phyloP scores from a whole-genome alignment of 768 basidiomycete genomes.

The Coprinopsis strossmayeri region DNA sequence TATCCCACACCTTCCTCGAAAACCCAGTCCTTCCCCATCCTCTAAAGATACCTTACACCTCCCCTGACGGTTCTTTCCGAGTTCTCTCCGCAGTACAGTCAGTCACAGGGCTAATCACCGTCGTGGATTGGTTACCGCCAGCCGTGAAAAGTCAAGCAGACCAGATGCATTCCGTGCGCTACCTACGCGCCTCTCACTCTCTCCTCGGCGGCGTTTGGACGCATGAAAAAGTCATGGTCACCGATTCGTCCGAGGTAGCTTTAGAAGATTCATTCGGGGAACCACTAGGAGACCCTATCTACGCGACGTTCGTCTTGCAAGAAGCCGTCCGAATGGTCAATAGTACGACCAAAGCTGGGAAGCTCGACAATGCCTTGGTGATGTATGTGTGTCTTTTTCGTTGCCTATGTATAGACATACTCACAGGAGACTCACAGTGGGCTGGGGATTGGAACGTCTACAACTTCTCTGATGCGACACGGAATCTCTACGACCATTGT shows the following conservation, averaged over 20 bases:
- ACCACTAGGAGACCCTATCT: constrained; percentile 71
- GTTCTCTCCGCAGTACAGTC: constrained; percentile 65
- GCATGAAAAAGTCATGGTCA: constrained; percentile 36
- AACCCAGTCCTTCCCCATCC: constrained; percentile 58
- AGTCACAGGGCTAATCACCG: constrained; percentile 75
- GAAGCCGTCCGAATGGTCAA: constrained; percentile 74
- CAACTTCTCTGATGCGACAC: constrained; percentile 66
- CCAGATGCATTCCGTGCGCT: constrained; percentile 46
- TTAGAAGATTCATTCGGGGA: constrained; percentile 47
- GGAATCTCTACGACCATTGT: constrained; percentile 71
- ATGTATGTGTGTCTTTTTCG: constrained; percentile 46
- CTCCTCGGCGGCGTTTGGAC: constrained; percentile 79
- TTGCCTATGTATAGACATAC: constrained; percentile 11
- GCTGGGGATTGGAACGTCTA: constrained; percentile 79
- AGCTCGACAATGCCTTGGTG: constrained; percentile 51
- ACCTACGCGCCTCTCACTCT: constrained; percentile 59
- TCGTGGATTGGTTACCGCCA: constrained; percentile 61
- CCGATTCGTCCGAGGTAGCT: constrained; percentile 28
- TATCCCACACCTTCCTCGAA: constrained; percentile 29
- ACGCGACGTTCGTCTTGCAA: constrained; percentile 79
- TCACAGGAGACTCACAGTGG: constrained; percentile 45
- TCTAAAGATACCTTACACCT: constrained; percentile 40
- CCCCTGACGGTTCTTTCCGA: constrained; percentile 48
- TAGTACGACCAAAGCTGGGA: constrained; percentile 33
- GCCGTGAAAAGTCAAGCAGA: constrained; percentile 20